These are phyloP conservation scores for Aspergillus sp. DNA, from an alignment of 2,329 filamentous ascomycete genomes.

Conservation along the genomic window DNA sequence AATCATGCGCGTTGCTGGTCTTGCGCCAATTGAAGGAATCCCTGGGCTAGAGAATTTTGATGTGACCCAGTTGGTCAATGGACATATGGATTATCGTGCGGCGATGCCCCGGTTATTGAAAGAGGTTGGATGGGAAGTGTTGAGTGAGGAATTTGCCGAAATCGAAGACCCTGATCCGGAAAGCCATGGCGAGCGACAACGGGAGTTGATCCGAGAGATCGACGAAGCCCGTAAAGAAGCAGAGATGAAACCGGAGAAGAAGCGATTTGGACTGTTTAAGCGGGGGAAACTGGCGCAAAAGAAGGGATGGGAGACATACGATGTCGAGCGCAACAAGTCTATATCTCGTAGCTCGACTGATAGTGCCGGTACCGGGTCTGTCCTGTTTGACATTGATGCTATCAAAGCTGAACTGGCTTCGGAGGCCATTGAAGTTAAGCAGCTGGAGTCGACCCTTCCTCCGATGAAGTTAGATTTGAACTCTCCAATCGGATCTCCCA, in stretches of 20 bases:
- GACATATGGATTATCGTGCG: slow-evolving; percentile 93
- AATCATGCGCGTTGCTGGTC: slow-evolving; percentile 78
- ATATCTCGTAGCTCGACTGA: slow-evolving; percentile 21
- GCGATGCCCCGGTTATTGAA: slow-evolving; percentile 84
- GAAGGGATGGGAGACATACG: slow-evolving; percentile 91
- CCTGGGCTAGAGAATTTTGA: slow-evolving; percentile 83
- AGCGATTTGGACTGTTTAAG: slow-evolving; percentile 70
- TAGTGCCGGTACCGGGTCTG: slow-evolving; percentile 36
- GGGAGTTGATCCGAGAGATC: slow-evolving; percentile 92
- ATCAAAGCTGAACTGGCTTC: slow-evolving; percentile 78
- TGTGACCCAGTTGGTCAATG: slow-evolving; percentile 74
- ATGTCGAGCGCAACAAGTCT: slow-evolving; percentile 49
- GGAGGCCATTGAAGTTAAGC: slow-evolving; percentile 64
- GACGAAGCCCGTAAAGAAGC: slow-evolving; percentile 86
- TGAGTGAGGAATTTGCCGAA: slow-evolving; percentile 89
- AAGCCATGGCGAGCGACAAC: slow-evolving; percentile 77
- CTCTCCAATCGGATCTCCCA: slow-evolving; percentile 13
- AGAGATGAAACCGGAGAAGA: slow-evolving; percentile 69
- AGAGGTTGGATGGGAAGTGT: slow-evolving; percentile 82
- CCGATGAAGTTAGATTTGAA: slow-evolving; percentile 72
- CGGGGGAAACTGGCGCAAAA: slow-evolving; percentile 67
- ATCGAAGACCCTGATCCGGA: slow-evolving; percentile 97
- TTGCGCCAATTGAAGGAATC: slow-evolving; percentile 68
- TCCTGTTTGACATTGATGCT: slow-evolving; percentile 92
- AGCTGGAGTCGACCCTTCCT: slow-evolving; percentile 81